Evolutionary conservation across 805 yeast genomes (phyloP).

Genomic region (Myxozyma sirexii): DNA sequence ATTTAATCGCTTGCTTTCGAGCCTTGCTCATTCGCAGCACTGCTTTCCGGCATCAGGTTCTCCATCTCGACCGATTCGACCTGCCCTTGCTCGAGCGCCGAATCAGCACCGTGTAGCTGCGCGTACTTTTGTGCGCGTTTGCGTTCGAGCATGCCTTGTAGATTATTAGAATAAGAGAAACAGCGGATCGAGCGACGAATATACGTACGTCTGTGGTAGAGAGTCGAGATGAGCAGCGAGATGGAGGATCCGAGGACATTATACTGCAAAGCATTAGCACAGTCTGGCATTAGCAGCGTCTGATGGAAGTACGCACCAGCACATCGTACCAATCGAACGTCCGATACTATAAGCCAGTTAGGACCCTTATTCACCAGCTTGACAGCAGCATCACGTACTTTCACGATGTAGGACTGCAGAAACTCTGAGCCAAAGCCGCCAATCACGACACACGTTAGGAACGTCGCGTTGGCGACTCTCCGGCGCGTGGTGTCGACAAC

Average conservation of each 20-base stretch:
- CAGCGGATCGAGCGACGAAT: neutral
- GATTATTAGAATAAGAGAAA: neutral
- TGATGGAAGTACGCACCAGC: slow-evolving; percentile 35
- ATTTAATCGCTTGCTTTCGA: too few relatives aligned
- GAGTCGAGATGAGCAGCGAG: slow-evolving; percentile 41
- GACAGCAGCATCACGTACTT: slow-evolving; percentile 31
- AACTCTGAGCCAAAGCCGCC: slow-evolving; percentile 49
- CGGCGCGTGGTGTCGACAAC: slow-evolving; percentile 45
- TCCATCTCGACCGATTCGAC: slow-evolving; percentile 5
- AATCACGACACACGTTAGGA: slow-evolving; percentile 41
- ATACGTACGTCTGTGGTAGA: slow-evolving; percentile 44
- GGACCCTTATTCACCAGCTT: too few relatives aligned
- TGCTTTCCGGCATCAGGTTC: slow-evolving; percentile 1
- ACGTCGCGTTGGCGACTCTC: slow-evolving; percentile 43
- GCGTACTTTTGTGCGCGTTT: slow-evolving; percentile 33
- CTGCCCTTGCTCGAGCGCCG: neutral
- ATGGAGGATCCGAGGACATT: slow-evolving; percentile 44
- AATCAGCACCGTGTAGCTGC: slow-evolving; percentile 11
- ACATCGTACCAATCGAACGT: slow-evolving; percentile 45
- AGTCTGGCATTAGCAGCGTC: neutral
- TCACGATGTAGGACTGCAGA: slow-evolving; percentile 40
- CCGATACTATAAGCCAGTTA: slow-evolving; percentile 37
- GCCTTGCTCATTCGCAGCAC: too few relatives aligned
- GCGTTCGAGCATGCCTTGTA: slow-evolving; percentile 37
- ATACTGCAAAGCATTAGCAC: slow-evolving; percentile 26